phyloP scores from a whole-genome alignment of 2,329 filamentous ascomycete genomes.

The Talaromyces sp. region DNA sequence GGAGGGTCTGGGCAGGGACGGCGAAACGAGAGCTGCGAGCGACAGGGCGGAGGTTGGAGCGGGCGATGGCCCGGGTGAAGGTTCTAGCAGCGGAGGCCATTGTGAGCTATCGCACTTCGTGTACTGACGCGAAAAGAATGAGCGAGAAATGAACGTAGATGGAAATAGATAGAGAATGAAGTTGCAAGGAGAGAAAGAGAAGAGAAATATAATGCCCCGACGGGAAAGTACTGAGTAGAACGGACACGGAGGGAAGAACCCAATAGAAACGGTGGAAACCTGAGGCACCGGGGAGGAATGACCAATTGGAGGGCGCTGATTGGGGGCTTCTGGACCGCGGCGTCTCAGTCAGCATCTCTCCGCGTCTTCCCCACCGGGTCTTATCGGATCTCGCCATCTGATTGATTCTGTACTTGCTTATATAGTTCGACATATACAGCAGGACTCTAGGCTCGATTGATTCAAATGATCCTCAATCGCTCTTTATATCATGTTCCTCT shows the following conservation, averaged over 20 bases:
- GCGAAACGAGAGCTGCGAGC: conserved; percentile 59
- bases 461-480: neutral
- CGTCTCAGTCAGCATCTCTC: conserved; percentile 10
- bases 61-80: conserved; percentile 44
- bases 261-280: neutral
- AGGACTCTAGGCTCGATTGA: too few relatives aligned
- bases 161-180: neutral
- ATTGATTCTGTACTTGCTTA: neutral
- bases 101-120: conserved; percentile 24
- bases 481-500: neutral
- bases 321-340: conserved; percentile 12
- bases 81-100: conserved; percentile 46
- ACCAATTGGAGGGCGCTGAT: conserved; percentile 5
- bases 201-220: neutral
- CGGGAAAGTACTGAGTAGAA: neutral
- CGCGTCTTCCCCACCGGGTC: conserved; percentile 7
- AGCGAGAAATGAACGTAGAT: neutral
- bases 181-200: neutral
- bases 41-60: conserved; percentile 44
- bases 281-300: conserved; percentile 2
- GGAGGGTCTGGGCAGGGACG: conserved; percentile 64
- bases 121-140: neutral
- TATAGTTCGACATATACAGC: neutral
- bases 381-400: neutral
- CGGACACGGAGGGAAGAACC: neutral